Conservation (phyloP, 805 yeast species). For the Maudiozyma serrabonitensis region DNA sequence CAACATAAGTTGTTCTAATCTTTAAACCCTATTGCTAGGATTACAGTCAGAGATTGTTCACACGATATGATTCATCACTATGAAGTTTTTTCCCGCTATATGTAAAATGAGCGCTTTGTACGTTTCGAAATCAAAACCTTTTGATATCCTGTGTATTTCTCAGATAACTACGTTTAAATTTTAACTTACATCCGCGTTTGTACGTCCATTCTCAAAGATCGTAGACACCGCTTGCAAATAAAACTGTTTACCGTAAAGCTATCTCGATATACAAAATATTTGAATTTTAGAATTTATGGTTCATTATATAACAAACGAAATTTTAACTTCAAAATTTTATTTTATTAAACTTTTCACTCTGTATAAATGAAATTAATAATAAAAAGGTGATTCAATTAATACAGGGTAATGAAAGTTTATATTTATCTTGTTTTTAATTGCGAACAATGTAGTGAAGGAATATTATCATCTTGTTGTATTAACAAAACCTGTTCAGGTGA, state of each 20-base stretch:
- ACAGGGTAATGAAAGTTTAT: no score
- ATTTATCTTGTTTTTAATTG: no score
- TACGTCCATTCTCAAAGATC: not conserved
- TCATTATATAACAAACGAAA: not conserved
- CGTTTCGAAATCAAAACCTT: constrained; percentile 10
- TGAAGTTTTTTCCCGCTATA: not conserved
- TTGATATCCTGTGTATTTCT: not conserved
- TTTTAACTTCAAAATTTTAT: no score
- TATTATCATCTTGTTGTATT: no score
- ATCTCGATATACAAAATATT: not conserved
- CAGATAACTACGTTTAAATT: not conserved
- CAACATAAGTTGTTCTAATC: constrained; percentile 32
- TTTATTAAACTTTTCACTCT: no score
- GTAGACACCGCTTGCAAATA: not conserved
- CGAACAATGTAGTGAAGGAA: no score
- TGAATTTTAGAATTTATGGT: not conserved
- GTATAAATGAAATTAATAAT: no score
- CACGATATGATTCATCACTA: constrained; percentile 31
- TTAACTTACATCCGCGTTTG: not conserved
- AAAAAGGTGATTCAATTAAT: no score
- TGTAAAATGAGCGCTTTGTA: no score
- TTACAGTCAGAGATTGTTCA: constrained; percentile 33
- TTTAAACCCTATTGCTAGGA: constrained; percentile 15
- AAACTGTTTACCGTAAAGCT: not conserved
- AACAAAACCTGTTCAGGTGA: no score